Conservation (phyloP, 2,329 filamentous ascomycete species). For the Elsinoe perseae region DNA sequence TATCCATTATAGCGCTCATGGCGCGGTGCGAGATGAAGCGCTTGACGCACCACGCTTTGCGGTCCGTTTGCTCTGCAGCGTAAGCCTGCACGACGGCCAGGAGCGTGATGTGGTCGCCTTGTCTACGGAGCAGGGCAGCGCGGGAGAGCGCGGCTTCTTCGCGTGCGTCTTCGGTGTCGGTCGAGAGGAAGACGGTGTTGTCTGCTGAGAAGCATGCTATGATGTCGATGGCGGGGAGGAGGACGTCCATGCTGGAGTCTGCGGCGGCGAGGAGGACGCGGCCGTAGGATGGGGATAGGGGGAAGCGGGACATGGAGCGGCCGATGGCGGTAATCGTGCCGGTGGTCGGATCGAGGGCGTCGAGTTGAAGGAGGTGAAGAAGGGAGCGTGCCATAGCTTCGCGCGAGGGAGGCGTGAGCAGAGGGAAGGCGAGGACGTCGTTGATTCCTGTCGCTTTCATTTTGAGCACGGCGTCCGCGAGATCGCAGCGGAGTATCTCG, state of each 20-base stretch:
- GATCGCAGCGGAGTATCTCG: conserved; percentile 84
- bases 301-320: conserved; percentile 70
- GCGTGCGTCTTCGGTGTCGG: conserved; percentile 52
- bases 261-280: conserved; percentile 76
- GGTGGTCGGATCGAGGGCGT: conserved; percentile 58
- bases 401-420: conserved; percentile 71
- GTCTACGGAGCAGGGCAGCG: conserved; percentile 49
- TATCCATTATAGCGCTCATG: conserved; percentile 59
- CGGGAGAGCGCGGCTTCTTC: conserved; percentile 51
- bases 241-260: conserved; percentile 60
- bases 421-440: conserved; percentile 72
- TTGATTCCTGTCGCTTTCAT: conserved; percentile 89
- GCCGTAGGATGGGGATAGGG: conserved; percentile 71
- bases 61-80: conserved; percentile 49
- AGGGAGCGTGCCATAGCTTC: conserved; percentile 76
- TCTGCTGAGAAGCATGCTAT: conserved; percentile 60
- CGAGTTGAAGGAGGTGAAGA: conserved; percentile 68
- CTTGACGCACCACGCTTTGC: conserved; percentile 52
- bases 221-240: conserved; percentile 79
- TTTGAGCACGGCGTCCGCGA: conserved; percentile 75
- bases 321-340: conserved; percentile 69
- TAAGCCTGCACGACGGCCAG: conserved; percentile 54
- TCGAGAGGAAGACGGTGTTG: conserved; percentile 51
- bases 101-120: conserved; percentile 58
- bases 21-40: conserved; percentile 55